Base-by-base conservation (phyloP, 176 grass and related monocot genomes). In the Rhynchospora breviuscula region DNA sequence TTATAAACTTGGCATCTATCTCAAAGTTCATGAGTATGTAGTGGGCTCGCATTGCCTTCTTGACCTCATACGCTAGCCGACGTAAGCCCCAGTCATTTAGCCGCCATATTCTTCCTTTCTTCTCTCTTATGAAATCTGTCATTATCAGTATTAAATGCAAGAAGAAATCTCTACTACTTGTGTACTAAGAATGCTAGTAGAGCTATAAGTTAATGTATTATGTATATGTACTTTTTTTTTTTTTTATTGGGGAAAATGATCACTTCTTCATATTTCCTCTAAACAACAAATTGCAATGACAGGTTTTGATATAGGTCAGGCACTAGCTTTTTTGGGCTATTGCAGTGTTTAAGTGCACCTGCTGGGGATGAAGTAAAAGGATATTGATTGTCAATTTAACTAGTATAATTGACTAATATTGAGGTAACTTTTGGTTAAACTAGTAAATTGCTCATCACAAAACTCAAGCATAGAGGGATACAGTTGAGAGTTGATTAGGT, bases 81-180 rank as follows among this genome's bases (percentile, higher is more conserved):
- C 96, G 86, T 61, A 93, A 77, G 49, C 93, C 96, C 96, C 96
- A 98, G 72, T 98, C 79, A 63, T 98, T 98, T 59, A 98, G 69
- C 62, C 96, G 89, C 93, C 93, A 98, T 91, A 98, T 98, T 86
- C 96, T 91, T 83, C 93, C 96, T 91, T 98, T 98, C 83, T 87
- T 95, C 85, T 90, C 85, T 85, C 93, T 90, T 21, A 95, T 58
- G 91, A 91, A 95, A 86, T 98, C 96, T 98, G 79, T 35, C 56
- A 31, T 70, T 22, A 51, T 45, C 0, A 69, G 10, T 86, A 15
- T 64, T 64, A 48, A 31, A 51, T 67, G 29, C 31, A 40, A 67
- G 25, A 67, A 43, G 14, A 15, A 67, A 1, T 67, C 23, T 13
- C 62, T 31, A 29, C 8, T 65, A 12, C 26, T 64, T 64, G 15